These are phyloP conservation scores for Rhododendron griersonianum DNA, from an alignment of 148 eudicot genomes.

Conservation along the genomic window DNA sequence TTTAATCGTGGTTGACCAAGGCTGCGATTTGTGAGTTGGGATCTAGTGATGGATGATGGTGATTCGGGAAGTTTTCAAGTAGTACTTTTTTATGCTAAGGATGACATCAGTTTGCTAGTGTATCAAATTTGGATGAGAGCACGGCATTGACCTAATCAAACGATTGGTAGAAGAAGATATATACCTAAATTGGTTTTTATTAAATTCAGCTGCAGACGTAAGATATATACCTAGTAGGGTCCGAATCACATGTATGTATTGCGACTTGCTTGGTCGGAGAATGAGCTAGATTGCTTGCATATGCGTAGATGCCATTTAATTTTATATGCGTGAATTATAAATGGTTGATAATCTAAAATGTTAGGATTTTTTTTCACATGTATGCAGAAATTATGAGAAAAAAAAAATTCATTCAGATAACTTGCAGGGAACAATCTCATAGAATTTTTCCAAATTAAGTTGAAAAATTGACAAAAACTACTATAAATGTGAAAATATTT, in stretches of 20 bases:
- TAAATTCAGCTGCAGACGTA: background rate
- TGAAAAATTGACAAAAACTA: background rate
- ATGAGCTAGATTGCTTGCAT: background rate
- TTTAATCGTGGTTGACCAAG: background rate
- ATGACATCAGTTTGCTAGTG: background rate
- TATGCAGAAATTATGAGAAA: background rate
- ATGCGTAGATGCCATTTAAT: background rate
- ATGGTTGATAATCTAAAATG: background rate
- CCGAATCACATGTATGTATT: background rate
- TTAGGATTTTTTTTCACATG: background rate
- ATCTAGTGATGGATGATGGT: background rate
- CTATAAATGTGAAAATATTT: background rate
- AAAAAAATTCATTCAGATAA: background rate
- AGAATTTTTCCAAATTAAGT: background rate
- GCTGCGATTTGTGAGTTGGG: background rate
- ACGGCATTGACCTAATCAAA: background rate
- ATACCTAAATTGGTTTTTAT: background rate
- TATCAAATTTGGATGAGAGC: background rate
- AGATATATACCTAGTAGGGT: background rate
- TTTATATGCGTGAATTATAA: background rate
- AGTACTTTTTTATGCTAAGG: background rate
- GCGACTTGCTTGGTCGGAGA: background rate
- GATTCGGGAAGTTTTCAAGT: background rate
- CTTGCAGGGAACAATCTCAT: background rate
- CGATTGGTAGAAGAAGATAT: background rate